Conservation (phyloP, 805 yeast genomes). For the Geotrichum ghanense region DNA sequence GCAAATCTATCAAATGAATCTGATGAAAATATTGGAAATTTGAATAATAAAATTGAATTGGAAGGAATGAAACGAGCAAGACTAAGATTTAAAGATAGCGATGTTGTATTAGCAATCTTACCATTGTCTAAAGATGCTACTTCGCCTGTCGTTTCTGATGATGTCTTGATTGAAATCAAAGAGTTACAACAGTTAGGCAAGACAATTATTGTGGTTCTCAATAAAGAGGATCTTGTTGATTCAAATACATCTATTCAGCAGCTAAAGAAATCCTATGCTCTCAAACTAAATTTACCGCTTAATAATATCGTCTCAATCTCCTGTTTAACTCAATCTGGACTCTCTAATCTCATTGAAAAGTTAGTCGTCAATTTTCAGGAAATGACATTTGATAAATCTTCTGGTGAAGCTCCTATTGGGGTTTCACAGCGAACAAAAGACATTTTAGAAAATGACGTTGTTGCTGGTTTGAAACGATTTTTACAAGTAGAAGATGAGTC, state of each 20-base stretch:
- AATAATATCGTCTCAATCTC: constrained; percentile 34
- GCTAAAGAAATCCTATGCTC: constrained; percentile 1
- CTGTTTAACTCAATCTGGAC: constrained; percentile 48
- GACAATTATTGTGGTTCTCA: constrained; percentile 21
- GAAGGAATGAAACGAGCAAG: constrained; percentile 80
- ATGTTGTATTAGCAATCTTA: constrained; percentile 55
- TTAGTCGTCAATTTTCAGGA: constrained; percentile 38
- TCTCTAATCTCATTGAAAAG: constrained; percentile 32
- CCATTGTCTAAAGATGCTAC: constrained; percentile 27
- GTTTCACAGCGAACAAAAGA: constrained; percentile 71
- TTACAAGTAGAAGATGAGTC: constrained; percentile 30
- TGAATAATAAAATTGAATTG: constrained; percentile 48
- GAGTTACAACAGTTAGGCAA: constrained; percentile 10
- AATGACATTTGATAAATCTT: constrained; percentile 32
- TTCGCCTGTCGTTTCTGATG: constrained; percentile 6
- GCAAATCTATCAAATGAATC: not conserved
- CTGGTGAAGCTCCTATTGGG: constrained; percentile 43
- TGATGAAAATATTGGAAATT: not conserved
- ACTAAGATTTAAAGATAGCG: constrained; percentile 45
- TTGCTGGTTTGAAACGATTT: constrained; percentile 64
- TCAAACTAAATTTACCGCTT: constrained; percentile 10
- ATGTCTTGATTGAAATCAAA: constrained; percentile 11
- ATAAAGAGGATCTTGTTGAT: constrained; percentile 22
- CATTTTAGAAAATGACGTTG: constrained; percentile 60
- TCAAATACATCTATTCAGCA: not conserved